phyloP scores from a whole-genome alignment of 1,284 basidiomycete genomes.

The Ustilago hordei region DNA sequence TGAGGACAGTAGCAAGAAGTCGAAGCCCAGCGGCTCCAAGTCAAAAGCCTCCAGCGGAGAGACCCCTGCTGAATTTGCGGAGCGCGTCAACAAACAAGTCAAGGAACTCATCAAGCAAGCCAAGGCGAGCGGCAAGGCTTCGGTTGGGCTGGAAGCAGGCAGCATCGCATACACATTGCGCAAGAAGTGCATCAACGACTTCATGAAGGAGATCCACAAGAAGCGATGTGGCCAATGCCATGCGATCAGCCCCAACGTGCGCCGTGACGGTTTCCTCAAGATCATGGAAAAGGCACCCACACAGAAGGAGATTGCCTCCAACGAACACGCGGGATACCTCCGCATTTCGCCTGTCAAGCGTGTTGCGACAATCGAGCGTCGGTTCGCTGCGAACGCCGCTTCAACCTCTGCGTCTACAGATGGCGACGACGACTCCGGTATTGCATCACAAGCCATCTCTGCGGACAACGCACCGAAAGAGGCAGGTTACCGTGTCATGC shows the following conservation, averaged over 20 bases:
- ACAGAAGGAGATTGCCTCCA: slow-evolving; percentile 36
- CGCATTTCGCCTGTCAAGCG: slow-evolving; percentile 58
- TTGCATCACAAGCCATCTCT: slow-evolving; percentile 45
- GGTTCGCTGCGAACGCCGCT: slow-evolving; percentile 23
- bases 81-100: slow-evolving; percentile 70
- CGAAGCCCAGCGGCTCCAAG: slow-evolving; percentile 31
- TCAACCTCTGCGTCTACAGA: slow-evolving; percentile 28
- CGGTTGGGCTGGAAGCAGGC: slow-evolving; percentile 34
- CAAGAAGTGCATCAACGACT: slow-evolving; percentile 84
- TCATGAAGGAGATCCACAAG: slow-evolving; percentile 79
- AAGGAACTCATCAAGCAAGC: slow-evolving; percentile 77
- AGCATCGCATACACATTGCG: slow-evolving; percentile 90
- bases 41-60: slow-evolving; percentile 64
- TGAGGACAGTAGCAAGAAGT: slow-evolving; percentile 67
- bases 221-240: slow-evolving; percentile 80
- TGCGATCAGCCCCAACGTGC: slow-evolving; percentile 87
- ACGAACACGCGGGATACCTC: slow-evolving; percentile 41
- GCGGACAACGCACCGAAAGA: slow-evolving; percentile 58
- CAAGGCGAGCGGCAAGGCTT: slow-evolving; percentile 70
- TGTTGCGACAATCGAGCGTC: slow-evolving; percentile 46
- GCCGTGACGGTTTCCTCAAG: slow-evolving; percentile 94
- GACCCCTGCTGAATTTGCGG: slow-evolving; percentile 60
- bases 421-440: slow-evolving; percentile 25
- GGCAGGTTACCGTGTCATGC: slow-evolving; percentile 77
- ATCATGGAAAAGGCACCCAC: slow-evolving; percentile 77